Evolutionary conservation across 2,329 filamentous ascomycete genomes (phyloP), one percentile per base, ranked within the genome.

Genomic region (Phialocephala subalpina): DNA sequence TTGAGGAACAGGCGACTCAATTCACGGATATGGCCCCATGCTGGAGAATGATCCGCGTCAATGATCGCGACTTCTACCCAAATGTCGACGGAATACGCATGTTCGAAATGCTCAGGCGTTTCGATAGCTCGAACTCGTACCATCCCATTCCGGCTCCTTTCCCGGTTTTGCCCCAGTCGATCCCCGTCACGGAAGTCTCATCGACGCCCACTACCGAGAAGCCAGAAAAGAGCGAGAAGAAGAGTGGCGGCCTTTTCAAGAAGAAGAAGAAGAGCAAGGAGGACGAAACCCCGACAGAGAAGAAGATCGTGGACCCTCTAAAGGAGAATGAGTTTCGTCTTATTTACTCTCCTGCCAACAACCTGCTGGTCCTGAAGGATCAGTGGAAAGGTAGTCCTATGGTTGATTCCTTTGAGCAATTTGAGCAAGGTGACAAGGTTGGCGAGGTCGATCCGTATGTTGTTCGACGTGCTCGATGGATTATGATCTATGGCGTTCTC

Each of bases 131-230:
- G 60, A 80, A 87, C 69, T 82, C 84, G 8, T 90, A 87, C 73
- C 89, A 89, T 3, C 88, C 91, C 67, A 86, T 92, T 53, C 86
- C 90, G 0, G 85, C 90, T 65, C 89, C 90, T 0, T 91, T 89
- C 69, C 88, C 90, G 0, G 77, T 91, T 0, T 81, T 91, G 2
- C 90, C 90, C 1, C 81, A 85, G 52, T 82, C 83, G 0, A 81
- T 83, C 36, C 76, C 80, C 1, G 76, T 80, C 0, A 69, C 69
- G 11, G 55, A n/a, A n/a, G n/a, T n/a, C n/a, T n/a, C n/a, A n/a
- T n/a, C n/a, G n/a, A n/a, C n/a, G n/a, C n/a, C n/a, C n/a, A 55
- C 14, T 36, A 20, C 27, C 25, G 29, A 55, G 52, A 29, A 29
- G 52, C 52, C 2, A 29, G 2, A 1, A 20, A 56, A n/a, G 52